A percentile compares a stretch with the other conserved stretches of the same genome.
Conservation (phyloP, 352 stramenopile genomes). For the Saprolegnia diclina region DNA sequence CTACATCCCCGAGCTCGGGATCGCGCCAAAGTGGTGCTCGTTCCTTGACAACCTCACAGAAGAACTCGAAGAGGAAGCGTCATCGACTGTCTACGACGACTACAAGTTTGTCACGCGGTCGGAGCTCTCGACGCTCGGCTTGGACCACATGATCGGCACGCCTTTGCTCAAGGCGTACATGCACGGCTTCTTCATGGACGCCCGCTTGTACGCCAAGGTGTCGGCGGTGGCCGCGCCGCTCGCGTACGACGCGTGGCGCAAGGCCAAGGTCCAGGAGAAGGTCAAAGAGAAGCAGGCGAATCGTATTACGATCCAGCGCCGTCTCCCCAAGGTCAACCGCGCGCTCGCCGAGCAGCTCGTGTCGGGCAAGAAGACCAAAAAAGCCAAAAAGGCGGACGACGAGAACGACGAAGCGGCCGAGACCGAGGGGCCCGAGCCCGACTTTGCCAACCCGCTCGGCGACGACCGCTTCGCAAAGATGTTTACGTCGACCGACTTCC, state of each 20-base stretch:
- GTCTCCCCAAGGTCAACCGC: constrained; percentile 88
- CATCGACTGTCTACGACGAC: constrained; percentile 96
- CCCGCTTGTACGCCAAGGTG: constrained; percentile 95
- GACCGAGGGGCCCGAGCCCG: constrained; percentile 22
- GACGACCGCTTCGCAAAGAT: constrained; percentile 97
- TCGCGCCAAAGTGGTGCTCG: constrained; percentile 97
- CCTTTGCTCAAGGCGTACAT: constrained; percentile 98
- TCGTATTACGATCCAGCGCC: constrained; percentile 85
- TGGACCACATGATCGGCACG: constrained; percentile 97
- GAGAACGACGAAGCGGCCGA: constrained; percentile 31
- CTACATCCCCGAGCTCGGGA: constrained; percentile 96
- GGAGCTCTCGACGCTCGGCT: constrained; percentile 93
- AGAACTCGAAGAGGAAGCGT: constrained; percentile 96
- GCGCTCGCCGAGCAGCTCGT: constrained; percentile 82
- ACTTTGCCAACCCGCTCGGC: constrained; percentile 75
- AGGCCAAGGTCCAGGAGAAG: constrained; percentile 95
- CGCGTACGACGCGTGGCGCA: constrained; percentile 96
- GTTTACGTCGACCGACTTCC: constrained; percentile 96
- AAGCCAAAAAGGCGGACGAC: constrained; percentile 32
- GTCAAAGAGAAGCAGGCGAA: constrained; percentile 83
- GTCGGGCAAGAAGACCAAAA: constrained; percentile 66
- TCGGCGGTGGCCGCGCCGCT: constrained; percentile 95
- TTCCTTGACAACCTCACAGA: constrained; percentile 99
- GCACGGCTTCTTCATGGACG: constrained; percentile 99
- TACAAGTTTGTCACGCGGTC: constrained; percentile 98